Conservation (phyloP, 2,329 filamentous ascomycete genomes). For the Alternaria conjuncta region DNA sequence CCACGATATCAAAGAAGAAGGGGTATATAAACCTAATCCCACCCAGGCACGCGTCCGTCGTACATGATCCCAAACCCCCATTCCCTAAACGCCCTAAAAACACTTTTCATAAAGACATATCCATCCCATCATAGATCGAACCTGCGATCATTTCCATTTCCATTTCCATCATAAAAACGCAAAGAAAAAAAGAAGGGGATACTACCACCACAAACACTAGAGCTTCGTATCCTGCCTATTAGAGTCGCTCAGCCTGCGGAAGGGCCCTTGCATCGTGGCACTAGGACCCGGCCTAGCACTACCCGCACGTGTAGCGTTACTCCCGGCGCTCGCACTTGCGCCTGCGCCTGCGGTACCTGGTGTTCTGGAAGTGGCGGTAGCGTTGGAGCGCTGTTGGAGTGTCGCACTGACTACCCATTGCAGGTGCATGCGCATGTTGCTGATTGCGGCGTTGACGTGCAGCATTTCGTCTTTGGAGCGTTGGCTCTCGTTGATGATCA, state of each 20-base stretch:
- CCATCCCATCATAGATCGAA: conserved; percentile 6
- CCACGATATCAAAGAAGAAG: neutral
- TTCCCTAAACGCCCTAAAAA: neutral
- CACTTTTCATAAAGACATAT: conserved; percentile 31
- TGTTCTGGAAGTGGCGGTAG: conserved; percentile 34
- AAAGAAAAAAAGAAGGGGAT: neutral
- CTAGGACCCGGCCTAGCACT: conserved; percentile 29
- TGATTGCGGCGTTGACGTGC: conserved; percentile 66
- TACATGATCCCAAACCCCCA: neutral
- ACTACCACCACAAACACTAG: conserved; percentile 29
- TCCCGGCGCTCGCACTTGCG: conserved; percentile 24
- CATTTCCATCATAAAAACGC: neutral
- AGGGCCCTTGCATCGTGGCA: conserved; percentile 33
- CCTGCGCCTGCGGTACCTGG: conserved; percentile 30
- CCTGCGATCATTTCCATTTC: conserved; percentile 1
- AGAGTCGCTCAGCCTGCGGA: conserved; percentile 45
- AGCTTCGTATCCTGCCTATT: conserved; percentile 48
- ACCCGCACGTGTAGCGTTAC: conserved; percentile 35
- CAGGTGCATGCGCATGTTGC: conserved; percentile 65
- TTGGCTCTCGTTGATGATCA: conserved; percentile 67
- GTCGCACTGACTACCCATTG: conserved; percentile 68
- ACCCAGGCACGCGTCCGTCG: neutral
- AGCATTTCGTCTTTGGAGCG: conserved; percentile 68
- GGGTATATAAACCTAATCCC: conserved; percentile 7
- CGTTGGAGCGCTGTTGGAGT: conserved; percentile 52